A percentile compares a stretch with the other conserved stretches of the same genome.
Conservation (phyloP, 176 grass and related monocot species). For the Paspalum notatum region DNA sequence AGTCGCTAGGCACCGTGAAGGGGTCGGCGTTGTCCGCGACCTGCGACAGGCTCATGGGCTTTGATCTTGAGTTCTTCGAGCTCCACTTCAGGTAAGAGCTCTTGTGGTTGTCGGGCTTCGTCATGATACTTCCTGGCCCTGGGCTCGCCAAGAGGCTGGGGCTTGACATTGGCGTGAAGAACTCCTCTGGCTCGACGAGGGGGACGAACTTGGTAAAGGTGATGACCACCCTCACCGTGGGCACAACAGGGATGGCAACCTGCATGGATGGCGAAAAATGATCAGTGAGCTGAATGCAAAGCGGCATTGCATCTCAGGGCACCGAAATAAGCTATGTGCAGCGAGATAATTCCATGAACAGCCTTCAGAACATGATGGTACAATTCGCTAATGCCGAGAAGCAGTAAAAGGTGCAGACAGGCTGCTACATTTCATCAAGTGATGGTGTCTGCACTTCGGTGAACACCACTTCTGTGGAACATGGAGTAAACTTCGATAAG, state of each 20-base stretch:
- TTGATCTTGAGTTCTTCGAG: conserved; percentile 64
- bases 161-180: conserved; percentile 97
- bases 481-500: conserved; percentile 6
- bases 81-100: conserved; percentile 71
- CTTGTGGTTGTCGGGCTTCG: conserved; percentile 59
- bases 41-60: conserved; percentile 75
- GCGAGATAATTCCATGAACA: not conserved
- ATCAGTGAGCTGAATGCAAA: conserved; percentile 17
- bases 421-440: not conserved
- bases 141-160: conserved; percentile 79
- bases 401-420: not conserved
- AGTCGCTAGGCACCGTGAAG: conserved; percentile 77
- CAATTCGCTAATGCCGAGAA: not conserved
- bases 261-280: conserved; percentile 30
- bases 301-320: conserved; percentile 6
- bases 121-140: conserved; percentile 53
- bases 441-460: not conserved
- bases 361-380: conserved; percentile 20
- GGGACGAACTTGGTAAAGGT: conserved; percentile 94
- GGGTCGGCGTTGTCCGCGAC: conserved; percentile 70
- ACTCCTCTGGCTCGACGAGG: conserved; percentile 81
- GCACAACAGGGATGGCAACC: conserved; percentile 95
- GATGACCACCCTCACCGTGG: conserved; percentile 85
- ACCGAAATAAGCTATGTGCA: not conserved
- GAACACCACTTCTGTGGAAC: conserved; percentile 21